Base-by-base conservation (phyloP, 2,329 filamentous ascomycete genomes). In the Botryosphaeria dothidea region DNA sequence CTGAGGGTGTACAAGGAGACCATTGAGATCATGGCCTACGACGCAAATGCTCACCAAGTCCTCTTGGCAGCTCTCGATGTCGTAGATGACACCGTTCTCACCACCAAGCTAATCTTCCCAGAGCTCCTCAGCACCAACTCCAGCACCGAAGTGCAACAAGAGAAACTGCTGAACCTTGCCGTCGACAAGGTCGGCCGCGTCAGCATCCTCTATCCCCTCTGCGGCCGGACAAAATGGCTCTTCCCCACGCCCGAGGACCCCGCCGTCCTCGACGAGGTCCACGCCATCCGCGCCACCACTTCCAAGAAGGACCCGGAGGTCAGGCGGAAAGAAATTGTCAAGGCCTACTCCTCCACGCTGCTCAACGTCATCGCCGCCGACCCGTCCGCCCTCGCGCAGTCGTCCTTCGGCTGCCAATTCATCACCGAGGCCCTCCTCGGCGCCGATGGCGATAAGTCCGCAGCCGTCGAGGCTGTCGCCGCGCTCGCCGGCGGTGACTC, bases 31-130 rank as follows among this genome's bases (percentile, higher is more conserved):
- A 92, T 99, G 87, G 92, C 93, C 2, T 88, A 87, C 54, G 94
- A 99, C 73, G 77, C 84, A 6, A 79, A 93, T 72, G 95, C 88
- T 1, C 92, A 97, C 74, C 84, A 90, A 67, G 86, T 98, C 62
- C 86, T 99, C 36, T 84, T 98, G 64, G 85, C 93, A 1, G 92
- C 92, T 1, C 93, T 93, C 75, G 95, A 98, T 72, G 89, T 97
- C 56, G 88, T 97, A 56, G 95, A 99, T 71, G 95, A 99, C 76
- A 99, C 95, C 9, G 93, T 96, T 69, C 84, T 97, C 73, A 92
- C 88, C 3, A 85, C 88, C 58, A 98, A 96, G 80, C 85, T 91
- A 34, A 91, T 99, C 69, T 92, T 97, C 78, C 85, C 92, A 0
- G 94, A 98, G 77, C 83, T 99, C 13, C 80, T 97, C 19, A 91